Evolutionary conservation across 164 flowering plant genomes (phyloP), one percentile per base, ranked within the genome.

Genomic region (Piper betle): DNA sequence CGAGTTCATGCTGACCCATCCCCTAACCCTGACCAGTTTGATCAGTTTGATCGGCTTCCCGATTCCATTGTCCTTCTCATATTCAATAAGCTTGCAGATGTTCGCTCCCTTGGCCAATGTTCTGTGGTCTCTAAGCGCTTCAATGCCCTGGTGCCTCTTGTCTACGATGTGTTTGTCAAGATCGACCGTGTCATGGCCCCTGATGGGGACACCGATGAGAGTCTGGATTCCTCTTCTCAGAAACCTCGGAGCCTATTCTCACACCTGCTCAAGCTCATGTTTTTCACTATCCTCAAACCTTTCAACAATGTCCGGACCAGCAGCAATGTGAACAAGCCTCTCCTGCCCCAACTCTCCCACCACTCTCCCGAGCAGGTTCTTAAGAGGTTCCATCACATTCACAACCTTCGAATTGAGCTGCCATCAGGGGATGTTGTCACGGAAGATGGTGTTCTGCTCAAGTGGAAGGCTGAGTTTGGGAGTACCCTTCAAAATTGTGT

Each of bases 151-250:
- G 84, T 87, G 15, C 86, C 91, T 1, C 94, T 83, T 72, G 94
- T 89, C 19, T 88, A 89, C 3, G 79, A 79, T 81, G 87, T 89
- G 63, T 69, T 87, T 20, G 91, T 89, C 37, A 85, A 82, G 25
- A 92, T 89, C 20, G 97, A 89, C 55, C 85, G 97, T 68, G 97
- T 89, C 39, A 86, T 89, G 63, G 84, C 97, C 70, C 87, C 84
- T 53, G 93, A 89, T 42, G 88, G 84, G 41, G 52, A 59, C 37
- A 25, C 13, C 48, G 52, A 62, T 20, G 61, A 64, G 18, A 43
- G 59, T 33, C 71, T 60, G 10, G 59, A 52, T n/a, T 58, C 63
- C 10, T 48, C 52, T 25, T 67, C 70, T 1, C 69, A 59, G n/a
- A 67, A 67, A 41, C 70, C 65, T 5, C 60, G 61, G 4, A 39